These are phyloP conservation scores for Cystofilobasidium macerans DNA, from an alignment of 768 basidiomycete genomes.

Conservation along the genomic window DNA sequence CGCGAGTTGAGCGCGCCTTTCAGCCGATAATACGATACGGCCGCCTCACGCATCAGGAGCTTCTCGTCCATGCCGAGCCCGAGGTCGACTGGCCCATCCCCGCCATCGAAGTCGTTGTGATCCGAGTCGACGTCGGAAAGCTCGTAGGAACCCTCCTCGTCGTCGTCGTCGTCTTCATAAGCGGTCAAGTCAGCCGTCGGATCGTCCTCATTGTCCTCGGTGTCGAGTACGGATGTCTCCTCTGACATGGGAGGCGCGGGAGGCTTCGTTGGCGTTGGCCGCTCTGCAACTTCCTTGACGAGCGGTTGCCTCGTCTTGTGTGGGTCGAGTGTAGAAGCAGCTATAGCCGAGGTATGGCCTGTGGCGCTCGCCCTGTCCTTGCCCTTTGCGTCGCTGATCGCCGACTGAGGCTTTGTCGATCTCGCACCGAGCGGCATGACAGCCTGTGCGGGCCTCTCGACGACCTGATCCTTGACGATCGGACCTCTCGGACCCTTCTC, in stretches of 20 bases:
- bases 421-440: no score
- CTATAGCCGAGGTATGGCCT: no score
- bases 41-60: constrained; percentile 23
- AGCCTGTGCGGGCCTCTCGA: not conserved
- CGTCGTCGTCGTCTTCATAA: constrained; percentile 11
- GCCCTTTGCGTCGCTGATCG: no score
- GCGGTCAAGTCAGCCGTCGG: not conserved
- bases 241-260: not conserved
- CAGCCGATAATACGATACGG: constrained; percentile 20
- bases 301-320: not conserved
- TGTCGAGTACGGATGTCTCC: not conserved
- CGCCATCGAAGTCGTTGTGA: constrained; percentile 1
- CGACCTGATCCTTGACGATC: not conserved
- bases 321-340: no score
- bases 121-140: constrained; percentile 11
- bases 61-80: constrained; percentile 20
- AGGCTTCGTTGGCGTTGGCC: not conserved
- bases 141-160: constrained; percentile 19
- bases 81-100: not conserved
- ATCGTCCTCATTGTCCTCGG: constrained; percentile 1
- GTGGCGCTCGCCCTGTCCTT: no score
- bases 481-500: not conserved
- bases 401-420: no score
- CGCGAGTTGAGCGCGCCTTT: constrained; percentile 3
- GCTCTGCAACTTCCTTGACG: constrained; percentile 2